A percentile compares a stretch with the other conserved stretches of the same genome.
These are phyloP conservation scores for Calocybe indica DNA, from an alignment of 768 basidiomycete genomes.

Conservation along the genomic window DNA sequence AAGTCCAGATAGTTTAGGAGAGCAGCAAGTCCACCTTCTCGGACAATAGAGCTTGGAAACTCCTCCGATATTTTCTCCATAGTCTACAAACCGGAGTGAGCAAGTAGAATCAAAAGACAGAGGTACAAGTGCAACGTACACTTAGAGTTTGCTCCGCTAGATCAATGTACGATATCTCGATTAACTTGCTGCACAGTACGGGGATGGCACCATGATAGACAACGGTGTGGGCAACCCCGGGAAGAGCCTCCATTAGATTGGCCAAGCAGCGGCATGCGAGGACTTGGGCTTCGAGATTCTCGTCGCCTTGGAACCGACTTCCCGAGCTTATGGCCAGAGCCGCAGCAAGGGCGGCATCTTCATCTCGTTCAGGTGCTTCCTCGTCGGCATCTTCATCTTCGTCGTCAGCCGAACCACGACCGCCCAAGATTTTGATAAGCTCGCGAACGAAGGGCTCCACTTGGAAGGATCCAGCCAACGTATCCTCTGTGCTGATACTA, in stretches of 20 bases:
- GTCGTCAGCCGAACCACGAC: conserved; percentile 68
- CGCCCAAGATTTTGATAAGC: conserved; percentile 85
- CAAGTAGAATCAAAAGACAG: conserved; percentile 11
- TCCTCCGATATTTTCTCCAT: conserved; percentile 98
- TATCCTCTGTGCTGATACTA: conserved; percentile 96
- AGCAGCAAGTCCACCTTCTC: conserved; percentile 91
- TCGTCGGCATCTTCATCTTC: conserved; percentile 70
- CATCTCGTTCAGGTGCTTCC: conserved; percentile 55
- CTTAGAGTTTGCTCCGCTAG: conserved; percentile 96
- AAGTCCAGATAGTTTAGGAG: conserved; percentile 96
- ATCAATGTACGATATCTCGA: conserved; percentile 97
- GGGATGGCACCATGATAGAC: conserved; percentile 99
- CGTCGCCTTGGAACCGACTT: conserved; percentile 66
- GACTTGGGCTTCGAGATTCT: conserved; percentile 90
- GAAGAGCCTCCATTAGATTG: conserved; percentile 98
- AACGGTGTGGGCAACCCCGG: conserved; percentile 94
- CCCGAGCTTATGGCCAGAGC: conserved; percentile 80
- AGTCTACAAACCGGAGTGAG: conserved; percentile 50
- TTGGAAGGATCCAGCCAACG: conserved; percentile 91
- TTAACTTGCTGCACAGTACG: conserved; percentile 93
- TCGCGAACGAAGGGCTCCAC: conserved; percentile 90
- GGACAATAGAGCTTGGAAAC: conserved; percentile 91
- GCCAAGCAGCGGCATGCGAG: conserved; percentile 95
- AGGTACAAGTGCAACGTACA: conserved; percentile 47
- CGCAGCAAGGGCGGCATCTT: conserved; percentile 86